Evolutionary conservation across 2,329 filamentous ascomycete genomes (phyloP), one percentile per base, ranked within the genome.

Genomic region (Aspergillus spinulosporus): DNA sequence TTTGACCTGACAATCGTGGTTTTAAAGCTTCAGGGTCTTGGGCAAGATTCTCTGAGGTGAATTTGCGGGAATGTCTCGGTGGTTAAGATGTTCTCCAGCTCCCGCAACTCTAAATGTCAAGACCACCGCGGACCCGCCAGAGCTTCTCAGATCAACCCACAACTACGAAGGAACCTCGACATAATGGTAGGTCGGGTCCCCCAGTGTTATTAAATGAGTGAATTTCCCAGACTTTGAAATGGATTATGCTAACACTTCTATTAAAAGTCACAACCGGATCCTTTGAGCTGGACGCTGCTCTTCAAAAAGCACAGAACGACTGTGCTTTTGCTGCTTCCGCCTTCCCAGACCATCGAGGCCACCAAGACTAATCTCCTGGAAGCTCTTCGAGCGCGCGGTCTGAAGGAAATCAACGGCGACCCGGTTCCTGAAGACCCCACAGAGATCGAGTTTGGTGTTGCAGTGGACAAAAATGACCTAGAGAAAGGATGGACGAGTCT

Each of bases 231-330:
- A 12, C 7, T 21, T 21, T 21, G 21, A 15, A 45, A 5, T 6
- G 5, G 15, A 8, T n/a, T 52, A 40, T 32, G 36, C 47, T 54
- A 37, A 32, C 21, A 21, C 34, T 5, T 21, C 34, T 21, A 9
- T 26, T 9, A 28, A 54, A 34, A 68, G 60, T 57, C 60, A 21
- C 66, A 67, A 28, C 48, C 64, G 29, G 66, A 70, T 47, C 79
- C 84, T 44, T 74, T 79, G n/a, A 77, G 82, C 62, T 79, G 84
- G 64, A 89, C 88, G 7, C 76, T 92, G 54, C 82, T 86, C 58
- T 85, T 92, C 75, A 91, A 90, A 72, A 82, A 88, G 69, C 85
- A 88, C 67, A 84, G 84, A 56, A 83, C 86, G 64, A 92, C 88
- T 3, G 79, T 91, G 61, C 84, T 89, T 65, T 78, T 92, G 56